Conservation (phyloP, 2,329 filamentous ascomycete species). For the Phialocephala subalpina region DNA sequence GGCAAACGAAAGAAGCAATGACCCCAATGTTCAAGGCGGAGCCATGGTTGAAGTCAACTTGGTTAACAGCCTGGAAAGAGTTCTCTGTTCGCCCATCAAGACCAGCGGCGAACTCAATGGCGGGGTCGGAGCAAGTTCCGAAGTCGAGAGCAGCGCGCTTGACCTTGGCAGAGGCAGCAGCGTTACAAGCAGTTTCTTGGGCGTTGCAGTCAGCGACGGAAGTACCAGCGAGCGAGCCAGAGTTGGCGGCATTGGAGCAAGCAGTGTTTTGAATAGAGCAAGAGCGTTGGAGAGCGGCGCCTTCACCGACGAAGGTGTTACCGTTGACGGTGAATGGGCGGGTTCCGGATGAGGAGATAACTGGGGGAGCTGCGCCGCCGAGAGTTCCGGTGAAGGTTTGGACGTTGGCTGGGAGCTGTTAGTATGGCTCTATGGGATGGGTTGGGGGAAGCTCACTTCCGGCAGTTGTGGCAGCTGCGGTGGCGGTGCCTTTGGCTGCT, state of each 20-base stretch:
- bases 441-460: constrained; percentile 37
- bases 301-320: constrained; percentile 63
- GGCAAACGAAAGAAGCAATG: constrained; percentile 57
- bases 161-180: constrained; percentile 35
- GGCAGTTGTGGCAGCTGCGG: constrained; percentile 34
- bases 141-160: constrained; percentile 43
- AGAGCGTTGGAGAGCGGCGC: constrained; percentile 64
- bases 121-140: constrained; percentile 51
- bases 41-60: constrained; percentile 54
- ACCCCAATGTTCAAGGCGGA: constrained; percentile 55
- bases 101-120: constrained; percentile 52
- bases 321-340: constrained; percentile 65
- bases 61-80: constrained; percentile 52
- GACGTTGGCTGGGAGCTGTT: constrained; percentile 44
- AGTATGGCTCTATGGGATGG: constrained; percentile 18
- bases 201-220: constrained; percentile 60
- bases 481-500: constrained; percentile 36
- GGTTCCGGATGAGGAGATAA: constrained; percentile 54
- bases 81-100: constrained; percentile 53
- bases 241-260: constrained; percentile 65
- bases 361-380: constrained; percentile 58
- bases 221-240: constrained; percentile 51
- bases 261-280: constrained; percentile 68
- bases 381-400: constrained; percentile 55
- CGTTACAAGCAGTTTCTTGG: constrained; percentile 57